phyloP scores from a whole-genome alignment of 2,329 filamentous ascomycete species.

The Cladosporium sp. region DNA sequence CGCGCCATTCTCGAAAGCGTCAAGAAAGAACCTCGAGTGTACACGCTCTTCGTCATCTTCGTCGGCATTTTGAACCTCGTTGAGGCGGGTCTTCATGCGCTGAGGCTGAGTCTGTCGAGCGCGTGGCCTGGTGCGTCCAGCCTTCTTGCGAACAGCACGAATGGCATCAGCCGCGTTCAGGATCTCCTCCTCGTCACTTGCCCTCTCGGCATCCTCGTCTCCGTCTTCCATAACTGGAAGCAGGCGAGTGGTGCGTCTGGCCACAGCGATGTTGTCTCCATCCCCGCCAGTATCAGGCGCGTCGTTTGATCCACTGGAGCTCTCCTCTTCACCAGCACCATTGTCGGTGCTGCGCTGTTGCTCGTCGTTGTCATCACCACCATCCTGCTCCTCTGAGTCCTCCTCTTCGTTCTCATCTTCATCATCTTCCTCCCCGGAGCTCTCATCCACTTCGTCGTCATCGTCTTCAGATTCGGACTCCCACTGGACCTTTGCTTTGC shows the following conservation, averaged over 20 bases:
- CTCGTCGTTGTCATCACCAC: background rate
- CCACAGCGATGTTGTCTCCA: background rate
- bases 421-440: background rate
- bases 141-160: background rate
- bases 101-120: background rate
- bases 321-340: background rate
- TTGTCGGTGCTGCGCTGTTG: background rate
- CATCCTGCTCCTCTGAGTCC: background rate
- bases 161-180: background rate
- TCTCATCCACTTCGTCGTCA: background rate
- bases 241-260: too few species aligned
- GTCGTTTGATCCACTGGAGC: background rate
- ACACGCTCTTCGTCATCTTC: background rate
- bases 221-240: background rate
- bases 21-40: background rate
- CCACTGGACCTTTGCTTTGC: background rate
- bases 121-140: background rate
- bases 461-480: background rate
- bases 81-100: background rate
- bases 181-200: background rate
- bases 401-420: background rate
- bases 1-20: background rate
- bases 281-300: background rate
- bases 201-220: background rate
- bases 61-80: background rate